These are phyloP conservation scores for Marsdenia floribunda DNA, from an alignment of 257 asterid genomes.

Conservation along the genomic window DNA sequence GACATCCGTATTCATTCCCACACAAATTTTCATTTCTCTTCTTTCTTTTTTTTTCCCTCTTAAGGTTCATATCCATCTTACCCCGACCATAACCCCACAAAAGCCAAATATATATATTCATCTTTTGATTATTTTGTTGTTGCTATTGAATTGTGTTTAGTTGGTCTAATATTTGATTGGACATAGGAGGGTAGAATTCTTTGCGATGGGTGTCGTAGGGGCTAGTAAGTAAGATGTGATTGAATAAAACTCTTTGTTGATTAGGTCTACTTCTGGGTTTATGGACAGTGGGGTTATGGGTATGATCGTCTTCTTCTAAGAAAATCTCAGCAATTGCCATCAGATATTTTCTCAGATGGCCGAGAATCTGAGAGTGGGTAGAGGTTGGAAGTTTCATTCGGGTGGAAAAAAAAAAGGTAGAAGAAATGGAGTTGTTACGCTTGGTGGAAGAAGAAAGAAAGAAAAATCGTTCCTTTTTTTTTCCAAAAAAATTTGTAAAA, in stretches of 20 bases:
- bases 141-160: not conserved
- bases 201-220: not conserved
- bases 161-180: not conserved
- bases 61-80: constrained; percentile 4
- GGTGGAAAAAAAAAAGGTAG: no score
- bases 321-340: constrained; percentile 12
- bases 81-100: not conserved
- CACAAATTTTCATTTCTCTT: not conserved
- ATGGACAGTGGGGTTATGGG: constrained; percentile 9
- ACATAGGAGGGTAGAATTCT: not conserved
- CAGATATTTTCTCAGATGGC: no score
- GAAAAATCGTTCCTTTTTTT: no score
- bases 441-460: no score
- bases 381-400: no score
- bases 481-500: no score
- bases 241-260: not conserved
- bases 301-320: constrained; percentile 11
- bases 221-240: not conserved
- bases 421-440: no score
- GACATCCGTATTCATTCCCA: not conserved
- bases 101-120: no score
- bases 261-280: not conserved
- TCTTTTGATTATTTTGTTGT: not conserved
- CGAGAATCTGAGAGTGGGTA: no score
- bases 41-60: not conserved